Conservation (phyloP, 164 flowering plant genomes). For the Protea cynaroides region DNA sequence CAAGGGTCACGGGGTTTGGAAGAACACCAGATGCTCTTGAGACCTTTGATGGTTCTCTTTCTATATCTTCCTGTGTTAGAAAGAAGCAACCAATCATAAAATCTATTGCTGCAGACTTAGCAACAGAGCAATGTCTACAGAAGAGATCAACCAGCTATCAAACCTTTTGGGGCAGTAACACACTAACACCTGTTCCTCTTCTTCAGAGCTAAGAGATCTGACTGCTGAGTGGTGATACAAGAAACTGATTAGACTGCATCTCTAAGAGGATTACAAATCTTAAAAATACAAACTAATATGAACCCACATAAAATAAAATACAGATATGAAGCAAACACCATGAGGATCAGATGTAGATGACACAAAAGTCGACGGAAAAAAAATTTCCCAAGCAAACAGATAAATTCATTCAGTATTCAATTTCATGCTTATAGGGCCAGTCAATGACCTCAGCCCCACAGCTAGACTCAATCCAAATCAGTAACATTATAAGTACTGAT, state of each 20-base stretch:
- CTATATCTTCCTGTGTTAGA: constrained; percentile 79
- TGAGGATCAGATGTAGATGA: neutral
- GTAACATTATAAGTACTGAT: too few species aligned
- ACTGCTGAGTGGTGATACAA: constrained; percentile 46
- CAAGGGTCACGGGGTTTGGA: too few species aligned
- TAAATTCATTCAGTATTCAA: too few species aligned
- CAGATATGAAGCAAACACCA: neutral
- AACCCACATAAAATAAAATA: too few species aligned
- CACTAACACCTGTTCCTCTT: constrained; percentile 75
- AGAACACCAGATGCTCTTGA: too few species aligned
- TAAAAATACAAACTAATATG: too few species aligned
- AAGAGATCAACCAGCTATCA: constrained; percentile 12
- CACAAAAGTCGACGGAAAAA: too few species aligned
- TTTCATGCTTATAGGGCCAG: too few species aligned
- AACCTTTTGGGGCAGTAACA: constrained; percentile 92
- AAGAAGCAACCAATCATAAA: constrained; percentile 3
- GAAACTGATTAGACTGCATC: neutral
- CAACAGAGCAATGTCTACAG: neutral
- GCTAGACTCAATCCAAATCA: too few species aligned
- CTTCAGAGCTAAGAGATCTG: constrained; percentile 81
- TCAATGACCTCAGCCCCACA: too few species aligned
- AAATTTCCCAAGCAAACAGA: too few species aligned
- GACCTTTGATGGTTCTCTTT: constrained; percentile 64
- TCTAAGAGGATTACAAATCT: neutral
- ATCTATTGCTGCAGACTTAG: neutral